Evolutionary conservation across 257 asterid species (phyloP), one percentile per base, ranked within the genome.

Genomic region (Rehmannia glutinosa): DNA sequence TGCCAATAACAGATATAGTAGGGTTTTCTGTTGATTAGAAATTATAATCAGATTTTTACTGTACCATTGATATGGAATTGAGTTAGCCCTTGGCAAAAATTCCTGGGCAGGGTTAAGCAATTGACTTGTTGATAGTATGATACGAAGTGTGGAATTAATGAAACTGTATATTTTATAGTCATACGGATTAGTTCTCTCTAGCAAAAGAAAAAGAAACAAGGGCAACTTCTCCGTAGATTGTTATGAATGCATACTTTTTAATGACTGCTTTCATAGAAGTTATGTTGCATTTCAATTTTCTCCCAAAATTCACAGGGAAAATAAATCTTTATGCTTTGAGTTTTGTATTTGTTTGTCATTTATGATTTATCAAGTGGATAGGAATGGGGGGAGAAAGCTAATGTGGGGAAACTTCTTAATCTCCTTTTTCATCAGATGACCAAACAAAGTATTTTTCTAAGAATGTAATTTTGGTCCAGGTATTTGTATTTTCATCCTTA

Each of bases 21-120:
- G 58, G 64, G 50, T 72, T 72, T 66, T 46, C 1, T 46, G 53
- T 27, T 57, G 69, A 8, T 66, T 59, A 62, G 21, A 39, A 38
- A 17, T 49, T 52, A 23, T 33, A n/a, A 53, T 43, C 57, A 17
- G 62, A 43, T 32, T 43, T 54, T n/a, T n/a, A 45, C 71, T 54
- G 35, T 45, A 63, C 15, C 43, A 23, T 64, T 58, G 67, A 52
- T 39, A 27, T 46, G 56, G 55, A 42, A 2, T 43, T 41, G 55
- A 51, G 39, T 20, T 50, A 24, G 9, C 17, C 20, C 36, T 38
- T 63, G 8, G 3, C 16, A 9, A 10, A n/a, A 23, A 51, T 50
- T 70, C 17, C 4, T 15, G 57, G 5, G 12, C n/a, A 54, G 41
- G 11, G 8, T 33, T 35, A 15, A 56, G 42, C 35, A 32, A n/a